These are phyloP conservation scores for Macadamia integrifolia DNA, from an alignment of 164 flowering plant genomes.

Conservation along the genomic window DNA sequence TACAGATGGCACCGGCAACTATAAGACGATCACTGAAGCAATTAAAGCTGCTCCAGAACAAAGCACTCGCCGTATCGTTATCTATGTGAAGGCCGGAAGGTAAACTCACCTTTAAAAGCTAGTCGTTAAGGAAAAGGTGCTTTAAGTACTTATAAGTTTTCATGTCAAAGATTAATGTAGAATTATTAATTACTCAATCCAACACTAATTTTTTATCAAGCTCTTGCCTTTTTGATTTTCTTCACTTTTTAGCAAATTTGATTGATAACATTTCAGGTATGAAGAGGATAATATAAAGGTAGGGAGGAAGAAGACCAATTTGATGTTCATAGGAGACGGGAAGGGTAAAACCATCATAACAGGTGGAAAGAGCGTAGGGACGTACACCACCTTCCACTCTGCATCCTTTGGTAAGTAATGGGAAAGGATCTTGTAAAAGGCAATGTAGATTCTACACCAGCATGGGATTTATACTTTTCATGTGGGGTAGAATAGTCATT, in stretches of 20 bases:
- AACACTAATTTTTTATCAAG: no score
- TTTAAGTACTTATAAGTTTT: no score
- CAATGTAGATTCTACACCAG: no score
- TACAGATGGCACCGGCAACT: slow-evolving; percentile 61
- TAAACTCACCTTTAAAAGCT: slow-evolving; percentile 21
- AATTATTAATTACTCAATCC: no score
- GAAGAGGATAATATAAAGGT: slow-evolving; percentile 66
- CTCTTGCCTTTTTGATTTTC: no score
- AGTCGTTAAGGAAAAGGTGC: no score
- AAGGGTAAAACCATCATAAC: slow-evolving; percentile 72
- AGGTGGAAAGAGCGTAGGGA: slow-evolving; percentile 51
- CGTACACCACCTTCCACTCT: slow-evolving; percentile 77
- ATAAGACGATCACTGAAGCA: slow-evolving; percentile 62
- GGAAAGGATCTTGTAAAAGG: no score
- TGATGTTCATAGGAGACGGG: slow-evolving; percentile 93
- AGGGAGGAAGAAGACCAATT: slow-evolving; percentile 82
- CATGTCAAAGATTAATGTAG: no score
- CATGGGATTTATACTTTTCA: not conserved
- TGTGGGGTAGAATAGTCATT: not conserved
- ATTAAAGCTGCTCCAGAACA: slow-evolving; percentile 75
- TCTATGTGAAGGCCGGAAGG: slow-evolving; percentile 88
- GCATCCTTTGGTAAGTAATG: slow-evolving; percentile 66
- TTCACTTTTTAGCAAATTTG: no score
- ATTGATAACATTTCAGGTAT: slow-evolving; percentile 36
- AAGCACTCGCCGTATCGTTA: slow-evolving; percentile 55